These are phyloP conservation scores for Eremothecium cymbalariae DNA, from an alignment of 1,139 yeast genomes.

Conservation along the genomic window DNA sequence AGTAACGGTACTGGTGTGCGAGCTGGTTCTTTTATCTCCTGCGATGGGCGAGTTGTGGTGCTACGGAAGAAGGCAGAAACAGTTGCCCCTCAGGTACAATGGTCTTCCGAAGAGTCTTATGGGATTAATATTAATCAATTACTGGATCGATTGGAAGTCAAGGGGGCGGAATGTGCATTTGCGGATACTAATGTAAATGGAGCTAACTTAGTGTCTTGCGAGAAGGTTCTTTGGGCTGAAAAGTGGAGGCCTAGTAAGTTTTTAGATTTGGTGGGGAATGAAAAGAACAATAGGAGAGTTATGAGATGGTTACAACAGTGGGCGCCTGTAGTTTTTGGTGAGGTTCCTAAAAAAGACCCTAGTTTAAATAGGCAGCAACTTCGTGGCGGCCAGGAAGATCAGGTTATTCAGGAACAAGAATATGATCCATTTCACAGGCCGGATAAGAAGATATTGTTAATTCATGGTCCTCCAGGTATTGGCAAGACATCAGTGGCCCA, in stretches of 20 bases:
- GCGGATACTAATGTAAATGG: background rate
- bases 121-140: conserved; percentile 35
- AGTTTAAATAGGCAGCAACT: conserved; percentile 1
- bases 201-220: too few species aligned
- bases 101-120: conserved; percentile 29
- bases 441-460: conserved; percentile 52
- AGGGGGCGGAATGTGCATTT: background rate
- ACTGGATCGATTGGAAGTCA: conserved; percentile 28
- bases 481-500: conserved; percentile 92
- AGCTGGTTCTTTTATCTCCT: background rate
- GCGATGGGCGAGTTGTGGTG: conserved; percentile 2
- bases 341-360: conserved; percentile 26
- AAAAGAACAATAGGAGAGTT: conserved; percentile 60
- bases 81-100: conserved; percentile 7
- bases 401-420: conserved; percentile 9
- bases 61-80: background rate
- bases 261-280: conserved; percentile 74
- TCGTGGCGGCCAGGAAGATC: conserved; percentile 8
- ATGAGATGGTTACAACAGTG: conserved; percentile 78
- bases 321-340: conserved; percentile 60
- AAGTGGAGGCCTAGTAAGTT: conserved; percentile 74
- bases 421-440: conserved; percentile 65
- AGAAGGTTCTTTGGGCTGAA: conserved; percentile 55
- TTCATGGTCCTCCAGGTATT: conserved; percentile 93
- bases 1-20: too few species aligned